Evolutionary conservation across 176 grass and related monocot genomes (phyloP).

Genomic region (Tillandsia fasciculata): DNA sequence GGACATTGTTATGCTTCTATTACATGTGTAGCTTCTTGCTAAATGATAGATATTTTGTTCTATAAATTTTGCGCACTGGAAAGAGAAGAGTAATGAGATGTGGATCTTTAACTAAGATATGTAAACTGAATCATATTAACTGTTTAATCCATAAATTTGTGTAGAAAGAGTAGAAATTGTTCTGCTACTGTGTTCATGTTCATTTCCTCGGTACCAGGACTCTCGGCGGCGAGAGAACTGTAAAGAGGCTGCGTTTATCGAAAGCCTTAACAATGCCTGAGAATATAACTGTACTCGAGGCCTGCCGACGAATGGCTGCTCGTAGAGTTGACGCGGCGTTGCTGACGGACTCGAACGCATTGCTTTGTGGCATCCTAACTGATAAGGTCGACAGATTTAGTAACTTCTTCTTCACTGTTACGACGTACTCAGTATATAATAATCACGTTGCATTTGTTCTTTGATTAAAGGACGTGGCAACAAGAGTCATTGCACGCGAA

Average conservation of each 20-base stretch:
- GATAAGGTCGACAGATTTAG: slow-evolving; percentile 36
- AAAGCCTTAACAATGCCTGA: slow-evolving; percentile 78
- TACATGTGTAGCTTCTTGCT: neutral
- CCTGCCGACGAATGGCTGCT: slow-evolving; percentile 54
- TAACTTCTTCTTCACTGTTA: neutral
- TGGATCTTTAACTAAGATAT: too few relatives aligned
- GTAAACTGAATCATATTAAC: too few relatives aligned
- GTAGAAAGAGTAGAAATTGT: neutral
- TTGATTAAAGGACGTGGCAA: slow-evolving; percentile 38
- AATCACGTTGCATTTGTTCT: neutral
- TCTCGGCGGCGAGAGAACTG: slow-evolving; percentile 50
- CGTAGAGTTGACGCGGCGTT: slow-evolving; percentile 54
- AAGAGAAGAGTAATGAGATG: too few relatives aligned
- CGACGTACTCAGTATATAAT: neutral
- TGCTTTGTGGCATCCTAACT: slow-evolving; percentile 78
- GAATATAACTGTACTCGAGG: slow-evolving; percentile 56
- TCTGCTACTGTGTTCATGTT: neutral
- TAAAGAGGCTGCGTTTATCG: slow-evolving; percentile 58
- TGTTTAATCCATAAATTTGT: neutral
- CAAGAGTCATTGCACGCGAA: slow-evolving; percentile 45
- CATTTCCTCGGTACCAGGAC: slow-evolving; percentile 26
- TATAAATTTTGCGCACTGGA: neutral
- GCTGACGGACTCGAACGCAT: slow-evolving; percentile 61
- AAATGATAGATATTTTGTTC: neutral
- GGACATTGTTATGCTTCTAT: neutral